Base-by-base conservation (phyloP, 768 basidiomycete species). In the Epithele typhae region DNA sequence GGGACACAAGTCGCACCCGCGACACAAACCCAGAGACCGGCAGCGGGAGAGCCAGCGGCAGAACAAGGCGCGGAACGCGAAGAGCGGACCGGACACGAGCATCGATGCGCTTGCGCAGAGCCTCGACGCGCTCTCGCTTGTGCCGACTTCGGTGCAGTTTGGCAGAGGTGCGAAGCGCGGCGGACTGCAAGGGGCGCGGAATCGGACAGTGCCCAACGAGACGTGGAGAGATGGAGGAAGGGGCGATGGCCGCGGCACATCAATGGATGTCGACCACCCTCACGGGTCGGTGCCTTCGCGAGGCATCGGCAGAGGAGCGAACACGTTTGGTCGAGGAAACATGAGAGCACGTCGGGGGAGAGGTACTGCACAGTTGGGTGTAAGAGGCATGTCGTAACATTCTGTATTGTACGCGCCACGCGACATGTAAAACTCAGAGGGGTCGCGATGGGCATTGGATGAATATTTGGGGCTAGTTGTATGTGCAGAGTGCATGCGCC, bases 111-210 rank as follows among this genome's bases (percentile, higher is more conserved):
- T 90, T 12, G 59, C 79, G 17, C 62, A 69, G 21, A 72, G 72
- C 1, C 64, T 78, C 57, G 65, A 64, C 44, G 64, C 75, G 23
- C 67, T 78, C 55, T 69, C 79, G 8, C 74, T 90, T 45, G 77
- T 90, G 1, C 87, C 87, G 3, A 65, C 78, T 3, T 74, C 82
- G 0, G 75, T 90, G 34, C 75, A 82, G 11, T 91, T 91, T 49
- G 87, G 87, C 21, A 73, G 86, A 32, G 88, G 88, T 0, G 81
- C 48, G 19, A 50, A 45, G 22, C 47, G 48, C 9, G 55, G 55
- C 1, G 41, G 43, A 5, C 38, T 50, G 27, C 45, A 44, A 4
- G 30, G 40, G 19, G 37, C 37, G 37, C 45, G 48, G 9, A 30
- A 30, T 30, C 27, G 27, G 7, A 14, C n/a, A n/a, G n/a, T n/a